These are phyloP conservation scores for Nosema muscidifuracis DNA, from an alignment of 371 early-diverging fungal genomes.

Conservation along the genomic window DNA sequence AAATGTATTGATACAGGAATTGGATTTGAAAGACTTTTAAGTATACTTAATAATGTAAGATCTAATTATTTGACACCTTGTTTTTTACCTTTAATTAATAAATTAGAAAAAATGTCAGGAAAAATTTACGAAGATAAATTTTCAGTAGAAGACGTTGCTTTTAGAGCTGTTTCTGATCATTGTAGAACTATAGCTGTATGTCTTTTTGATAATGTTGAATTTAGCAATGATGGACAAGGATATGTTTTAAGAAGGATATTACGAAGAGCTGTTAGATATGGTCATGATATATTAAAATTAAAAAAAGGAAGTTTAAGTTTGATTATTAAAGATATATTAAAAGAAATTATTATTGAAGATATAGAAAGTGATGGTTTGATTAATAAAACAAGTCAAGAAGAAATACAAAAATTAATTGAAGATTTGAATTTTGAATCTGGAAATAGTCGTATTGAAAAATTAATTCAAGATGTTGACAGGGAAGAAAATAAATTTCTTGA, in stretches of 20 bases:
- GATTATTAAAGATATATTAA: conserved; percentile 53
- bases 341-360: conserved; percentile 65
- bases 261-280: conserved; percentile 88
- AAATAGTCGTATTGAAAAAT: too few relatives aligned
- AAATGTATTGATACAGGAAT: conserved; percentile 98
- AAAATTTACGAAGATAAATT: conserved; percentile 65
- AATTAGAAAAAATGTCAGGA: conserved; percentile 73
- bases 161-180: conserved; percentile 97
- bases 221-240: conserved; percentile 94
- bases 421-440: background rate
- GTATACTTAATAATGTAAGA: conserved; percentile 82
- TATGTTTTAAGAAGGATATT: conserved; percentile 95
- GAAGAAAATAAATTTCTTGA: conserved; percentile 90
- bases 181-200: conserved; percentile 91
- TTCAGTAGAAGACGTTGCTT: conserved; percentile 89
- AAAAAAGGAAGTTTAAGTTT: conserved; percentile 45
- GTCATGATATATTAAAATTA: conserved; percentile 75
- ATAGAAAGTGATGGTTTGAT: background rate
- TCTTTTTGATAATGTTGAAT: conserved; percentile 86
- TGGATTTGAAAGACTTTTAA: conserved; percentile 92
- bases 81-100: conserved; percentile 66
- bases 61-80: conserved; percentile 89
- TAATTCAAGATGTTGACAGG: conserved; percentile 83
- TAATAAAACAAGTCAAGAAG: background rate
- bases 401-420: background rate